phyloP scores from a whole-genome alignment of 352 stramenopile genomes.

The Pseudoperonospora humuli region DNA sequence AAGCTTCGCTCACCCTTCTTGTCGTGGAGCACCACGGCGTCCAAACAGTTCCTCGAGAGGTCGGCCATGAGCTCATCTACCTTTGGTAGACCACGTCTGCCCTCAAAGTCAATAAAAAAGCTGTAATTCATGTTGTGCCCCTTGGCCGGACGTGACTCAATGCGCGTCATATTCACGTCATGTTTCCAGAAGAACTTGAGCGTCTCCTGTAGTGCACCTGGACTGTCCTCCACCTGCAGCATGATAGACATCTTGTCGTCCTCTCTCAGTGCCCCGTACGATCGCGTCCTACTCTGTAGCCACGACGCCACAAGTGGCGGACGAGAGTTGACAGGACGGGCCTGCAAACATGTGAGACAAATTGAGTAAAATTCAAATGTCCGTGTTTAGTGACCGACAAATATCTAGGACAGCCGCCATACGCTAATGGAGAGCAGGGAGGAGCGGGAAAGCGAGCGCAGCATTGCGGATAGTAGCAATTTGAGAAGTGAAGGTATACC shows the following conservation, averaged over 20 bases:
- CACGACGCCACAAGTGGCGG: constrained; percentile 2
- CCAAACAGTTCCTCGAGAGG: constrained; percentile 79
- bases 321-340: constrained; percentile 5
- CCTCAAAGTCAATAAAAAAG: constrained; percentile 92
- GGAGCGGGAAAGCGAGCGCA: constrained; percentile 13
- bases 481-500: constrained; percentile 1
- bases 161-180: constrained; percentile 94
- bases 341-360: constrained; percentile 1
- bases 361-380: no score
- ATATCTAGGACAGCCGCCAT: background rate
- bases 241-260: constrained; percentile 71
- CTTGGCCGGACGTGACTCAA: constrained; percentile 91
- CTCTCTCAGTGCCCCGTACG: constrained; percentile 23
- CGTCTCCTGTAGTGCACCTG: constrained; percentile 90
- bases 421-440: constrained; percentile 9
- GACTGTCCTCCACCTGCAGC: constrained; percentile 64
- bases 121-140: constrained; percentile 78
- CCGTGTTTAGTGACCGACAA: no score
- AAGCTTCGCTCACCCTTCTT: constrained; percentile 70
- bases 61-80: constrained; percentile 85
- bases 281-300: constrained; percentile 5
- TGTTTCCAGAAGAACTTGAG: constrained; percentile 97
- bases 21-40: constrained; percentile 90
- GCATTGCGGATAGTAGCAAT: constrained; percentile 5
- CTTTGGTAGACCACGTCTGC: constrained; percentile 60